phyloP scores from a whole-genome alignment of 2,329 filamentous ascomycete species.

The Colletotrichum lini region DNA sequence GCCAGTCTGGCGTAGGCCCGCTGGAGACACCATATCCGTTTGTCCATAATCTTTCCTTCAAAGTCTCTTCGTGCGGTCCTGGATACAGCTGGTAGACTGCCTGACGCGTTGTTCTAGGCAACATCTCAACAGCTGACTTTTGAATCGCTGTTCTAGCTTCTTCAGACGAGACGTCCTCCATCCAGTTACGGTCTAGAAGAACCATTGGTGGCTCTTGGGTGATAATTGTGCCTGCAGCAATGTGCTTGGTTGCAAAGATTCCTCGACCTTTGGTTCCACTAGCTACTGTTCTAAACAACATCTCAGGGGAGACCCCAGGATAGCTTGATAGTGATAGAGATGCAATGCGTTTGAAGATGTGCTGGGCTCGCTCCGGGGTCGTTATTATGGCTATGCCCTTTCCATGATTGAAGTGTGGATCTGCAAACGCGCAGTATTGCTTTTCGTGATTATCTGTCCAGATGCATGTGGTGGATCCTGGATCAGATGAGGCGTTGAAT shows the following conservation, averaged over 20 bases:
- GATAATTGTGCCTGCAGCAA: constrained; percentile 3
- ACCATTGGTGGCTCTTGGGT: background rate
- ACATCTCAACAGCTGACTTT: background rate
- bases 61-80: fast-evolving
- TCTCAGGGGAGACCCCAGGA: fast-evolving
- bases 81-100: background rate
- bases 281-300: background rate
- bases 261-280: constrained; percentile 16
- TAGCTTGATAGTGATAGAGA: background rate
- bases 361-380: constrained; percentile 7
- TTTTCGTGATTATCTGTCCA: constrained; percentile 9
- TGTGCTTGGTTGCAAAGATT: background rate
- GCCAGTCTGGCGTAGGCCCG: constrained; percentile 5
- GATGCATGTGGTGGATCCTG: background rate
- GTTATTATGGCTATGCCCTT: constrained; percentile 21
- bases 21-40: background rate
- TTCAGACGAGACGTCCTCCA: constrained; percentile 1
- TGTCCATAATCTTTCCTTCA: background rate
- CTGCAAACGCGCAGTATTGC: constrained; percentile 9
- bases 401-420: constrained; percentile 5
- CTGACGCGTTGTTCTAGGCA: background rate
- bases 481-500: background rate
- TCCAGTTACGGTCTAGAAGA: constrained; percentile 2
- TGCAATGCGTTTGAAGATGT: background rate
- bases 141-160: background rate